These are phyloP conservation scores for Exsudoporus frostii DNA, from an alignment of 768 basidiomycete species.

Conservation along the genomic window DNA sequence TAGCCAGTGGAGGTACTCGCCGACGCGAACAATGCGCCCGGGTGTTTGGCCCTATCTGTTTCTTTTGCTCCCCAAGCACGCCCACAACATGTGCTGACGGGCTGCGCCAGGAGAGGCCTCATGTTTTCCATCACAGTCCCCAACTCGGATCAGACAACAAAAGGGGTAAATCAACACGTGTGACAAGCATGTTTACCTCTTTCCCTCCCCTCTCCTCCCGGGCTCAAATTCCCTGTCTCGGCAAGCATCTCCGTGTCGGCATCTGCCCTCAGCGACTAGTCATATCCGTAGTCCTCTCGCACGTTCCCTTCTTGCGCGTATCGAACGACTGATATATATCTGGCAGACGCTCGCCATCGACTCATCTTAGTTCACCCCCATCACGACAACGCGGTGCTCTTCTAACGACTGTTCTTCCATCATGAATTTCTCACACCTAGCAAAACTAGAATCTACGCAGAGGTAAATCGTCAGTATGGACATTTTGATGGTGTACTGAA, in stretches of 20 bases:
- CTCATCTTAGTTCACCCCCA: not conserved
- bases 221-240: constrained; percentile 2
- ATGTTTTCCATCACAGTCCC: constrained; percentile 12
- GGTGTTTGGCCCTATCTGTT: not conserved
- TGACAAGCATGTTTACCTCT: constrained; percentile 19
- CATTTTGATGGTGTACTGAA: too few species aligned
- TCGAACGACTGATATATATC: not conserved
- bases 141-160: constrained; percentile 19
- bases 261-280: constrained; percentile 3
- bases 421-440: not conserved
- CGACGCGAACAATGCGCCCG: constrained; percentile 8
- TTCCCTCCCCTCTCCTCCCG: constrained; percentile 12
- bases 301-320: not conserved
- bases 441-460: not conserved
- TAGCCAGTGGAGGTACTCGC: not conserved
- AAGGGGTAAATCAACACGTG: constrained; percentile 26
- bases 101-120: constrained; percentile 13
- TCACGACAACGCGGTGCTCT: not conserved
- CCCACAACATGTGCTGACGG: constrained; percentile 12
- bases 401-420: too few species aligned
- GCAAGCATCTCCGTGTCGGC: constrained; percentile 5
- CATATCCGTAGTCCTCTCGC: constrained; percentile 12
- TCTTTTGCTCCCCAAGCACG: constrained; percentile 17
- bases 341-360: too few species aligned
- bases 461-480: not conserved